phyloP scores from a whole-genome alignment of 108 stramenopile genomes.

The Stephanodiscus triporus region DNA sequence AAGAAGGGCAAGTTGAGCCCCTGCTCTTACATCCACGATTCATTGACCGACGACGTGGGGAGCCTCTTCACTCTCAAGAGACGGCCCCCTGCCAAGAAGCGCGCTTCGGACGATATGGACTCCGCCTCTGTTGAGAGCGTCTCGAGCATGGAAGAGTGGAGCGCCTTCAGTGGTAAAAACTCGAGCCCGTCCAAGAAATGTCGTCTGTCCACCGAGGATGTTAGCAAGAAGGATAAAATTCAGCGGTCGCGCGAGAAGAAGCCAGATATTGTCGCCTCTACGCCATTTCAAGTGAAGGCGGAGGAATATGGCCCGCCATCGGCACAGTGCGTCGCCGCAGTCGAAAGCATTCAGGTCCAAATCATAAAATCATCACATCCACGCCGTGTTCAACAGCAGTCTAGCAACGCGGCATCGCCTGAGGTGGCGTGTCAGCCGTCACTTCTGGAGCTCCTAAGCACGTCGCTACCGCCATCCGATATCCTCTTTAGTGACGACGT shows the following conservation, averaged over 20 bases:
- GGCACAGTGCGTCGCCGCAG: neutral
- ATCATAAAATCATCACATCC: neutral
- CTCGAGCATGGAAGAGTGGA: constrained; percentile 1
- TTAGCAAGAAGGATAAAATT: constrained; percentile 8
- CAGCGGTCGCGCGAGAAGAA: neutral
- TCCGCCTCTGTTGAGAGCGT: no score
- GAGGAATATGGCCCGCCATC: constrained; percentile 5
- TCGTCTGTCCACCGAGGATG: neutral
- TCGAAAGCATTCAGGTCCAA: neutral
- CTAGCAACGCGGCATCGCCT: neutral
- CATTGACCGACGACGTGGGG: constrained; percentile 27
- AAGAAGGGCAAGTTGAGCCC: constrained; percentile 57
- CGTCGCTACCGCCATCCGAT: constrained; percentile 29
- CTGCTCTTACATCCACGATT: constrained; percentile 55
- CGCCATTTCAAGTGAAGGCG: constrained; percentile 17
- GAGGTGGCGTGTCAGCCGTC: neutral
- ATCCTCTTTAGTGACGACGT: constrained; percentile 32
- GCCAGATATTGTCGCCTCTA: neutral
- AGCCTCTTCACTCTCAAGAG: constrained; percentile 49
- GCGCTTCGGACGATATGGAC: neutral
- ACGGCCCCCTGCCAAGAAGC: constrained; percentile 33
- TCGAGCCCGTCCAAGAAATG: neutral
- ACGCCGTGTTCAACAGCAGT: no score
- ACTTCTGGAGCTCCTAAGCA: constrained; percentile 30
- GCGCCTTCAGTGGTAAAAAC: neutral